Conservation (phyloP, 2,329 filamentous ascomycete species). For the Colletotrichum tamarilloi region DNA sequence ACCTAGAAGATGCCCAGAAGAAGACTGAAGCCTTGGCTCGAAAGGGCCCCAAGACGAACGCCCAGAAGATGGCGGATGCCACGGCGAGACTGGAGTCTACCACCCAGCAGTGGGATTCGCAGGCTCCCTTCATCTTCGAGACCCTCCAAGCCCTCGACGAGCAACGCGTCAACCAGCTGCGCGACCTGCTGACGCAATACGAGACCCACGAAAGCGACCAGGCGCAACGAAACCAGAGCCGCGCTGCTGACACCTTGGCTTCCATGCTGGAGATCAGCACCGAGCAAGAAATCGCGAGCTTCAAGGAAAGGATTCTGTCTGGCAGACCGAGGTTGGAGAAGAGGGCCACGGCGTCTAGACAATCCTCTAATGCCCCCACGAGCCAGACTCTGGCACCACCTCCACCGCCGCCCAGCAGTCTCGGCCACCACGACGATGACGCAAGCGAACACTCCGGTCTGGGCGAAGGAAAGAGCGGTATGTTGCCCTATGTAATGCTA, state of each 20-base stretch:
- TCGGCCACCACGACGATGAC: constrained; percentile 49
- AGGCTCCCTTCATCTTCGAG: constrained; percentile 95
- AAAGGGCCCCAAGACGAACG: constrained; percentile 81
- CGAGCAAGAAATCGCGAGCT: constrained; percentile 76
- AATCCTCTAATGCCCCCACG: constrained; percentile 51
- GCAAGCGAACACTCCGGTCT: constrained; percentile 57
- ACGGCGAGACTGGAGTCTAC: constrained; percentile 79
- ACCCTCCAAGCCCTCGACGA: constrained; percentile 92
- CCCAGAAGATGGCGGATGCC: constrained; percentile 81
- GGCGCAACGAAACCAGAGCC: constrained; percentile 78
- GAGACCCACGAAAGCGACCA: constrained; percentile 93
- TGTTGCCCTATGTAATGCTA: neutral
- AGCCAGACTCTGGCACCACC: constrained; percentile 43
- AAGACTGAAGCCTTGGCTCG: constrained; percentile 85
- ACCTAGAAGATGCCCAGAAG: constrained; percentile 85
- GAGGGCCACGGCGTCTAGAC: constrained; percentile 52
- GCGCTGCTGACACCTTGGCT: constrained; percentile 83
- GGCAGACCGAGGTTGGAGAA: constrained; percentile 49
- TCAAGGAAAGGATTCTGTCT: constrained; percentile 35
- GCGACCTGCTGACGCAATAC: constrained; percentile 91
- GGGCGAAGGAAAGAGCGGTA: constrained; percentile 41
- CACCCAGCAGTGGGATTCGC: constrained; percentile 90
- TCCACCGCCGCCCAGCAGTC: constrained; percentile 33
- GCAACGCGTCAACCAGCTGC: constrained; percentile 86
- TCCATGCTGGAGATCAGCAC: constrained; percentile 88